Base-by-base conservation (phyloP, 2,329 filamentous ascomycete genomes). In the Sporothrix humicola region DNA sequence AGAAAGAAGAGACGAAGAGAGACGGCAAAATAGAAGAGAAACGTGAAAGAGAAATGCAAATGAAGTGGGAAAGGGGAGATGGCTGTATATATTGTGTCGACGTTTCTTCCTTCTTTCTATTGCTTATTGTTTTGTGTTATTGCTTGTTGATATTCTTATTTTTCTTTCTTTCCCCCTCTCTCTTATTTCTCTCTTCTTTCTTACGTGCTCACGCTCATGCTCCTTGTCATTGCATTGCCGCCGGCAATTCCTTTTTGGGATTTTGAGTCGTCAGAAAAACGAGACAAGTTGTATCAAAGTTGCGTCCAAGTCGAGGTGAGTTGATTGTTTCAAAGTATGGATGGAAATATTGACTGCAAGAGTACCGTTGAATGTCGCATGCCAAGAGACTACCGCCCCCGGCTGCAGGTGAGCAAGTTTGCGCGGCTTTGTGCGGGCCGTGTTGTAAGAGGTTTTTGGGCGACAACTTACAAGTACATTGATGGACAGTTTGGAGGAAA, bases 401-500 rank as follows among this genome's bases (percentile, higher is more conserved):
- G 20, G 23, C 23, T 52, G 48, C 23, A 23, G 5, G 12, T 72
- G 61, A 69, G 71, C 71, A 72, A 58, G 61, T 72, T 72, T 72
- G 71, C 52, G 71, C 71, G 46, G 48, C 71, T 72, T 72, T 68
- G 59, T 56, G 61, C 61, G 59, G 71, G 61, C 71, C 70, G 70
- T 61, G 69, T 42, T n/a, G 23, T 31, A 37, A 37, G 31, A 7
- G 31, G 37, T 44, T 20, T 46, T 12, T 13, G 20, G n/a, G n/a
- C 52, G 3, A 12, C 8, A 26, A 26, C 23, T 26, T 26, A 3
- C 23, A 23, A 8, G 52, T 26, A n/a, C 9, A 26, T n/a, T 10
- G 23, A 23, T 56, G 20, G 15, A n/a, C 15, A 52, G 15, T 52
- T 52, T 7, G 4, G 15, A 7, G n/a, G n/a, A 52, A 52, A 52